phyloP scores from a whole-genome alignment of 805 yeast species.

The Schwanniomyces occidentalis region DNA sequence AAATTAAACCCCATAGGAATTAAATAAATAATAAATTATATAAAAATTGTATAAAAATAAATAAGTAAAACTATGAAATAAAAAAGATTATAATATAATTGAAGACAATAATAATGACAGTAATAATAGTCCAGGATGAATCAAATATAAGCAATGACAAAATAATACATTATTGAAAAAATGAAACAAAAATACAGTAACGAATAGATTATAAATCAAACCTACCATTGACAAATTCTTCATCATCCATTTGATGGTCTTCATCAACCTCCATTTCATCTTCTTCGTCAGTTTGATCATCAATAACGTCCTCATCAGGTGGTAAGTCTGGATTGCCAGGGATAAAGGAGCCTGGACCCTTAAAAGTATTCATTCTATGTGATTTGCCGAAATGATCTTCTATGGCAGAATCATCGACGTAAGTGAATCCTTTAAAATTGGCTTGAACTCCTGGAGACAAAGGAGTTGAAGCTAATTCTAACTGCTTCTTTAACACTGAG shows the following conservation, averaged over 20 bases:
- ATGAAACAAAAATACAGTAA: too few species aligned
- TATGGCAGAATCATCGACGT: constrained; percentile 89
- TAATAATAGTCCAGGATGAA: too few species aligned
- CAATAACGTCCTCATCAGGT: constrained; percentile 81
- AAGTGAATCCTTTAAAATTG: constrained; percentile 94
- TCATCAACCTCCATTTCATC: constrained; percentile 53
- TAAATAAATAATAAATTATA: too few species aligned
- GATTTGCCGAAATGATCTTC: constrained; percentile 71
- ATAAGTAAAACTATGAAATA: too few species aligned
- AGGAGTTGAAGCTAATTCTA: constrained; percentile 72
- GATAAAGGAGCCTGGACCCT: constrained; percentile 66
- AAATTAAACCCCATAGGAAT: too few species aligned
- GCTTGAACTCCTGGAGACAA: constrained; percentile 94
- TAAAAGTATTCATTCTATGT: constrained; percentile 39
- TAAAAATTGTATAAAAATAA: too few species aligned
- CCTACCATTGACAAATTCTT: constrained; percentile 83
- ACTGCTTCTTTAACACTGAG: constrained; percentile 69
- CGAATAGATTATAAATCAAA: constrained; percentile 74
- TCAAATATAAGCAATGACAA: too few species aligned
- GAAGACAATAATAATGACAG: too few species aligned
- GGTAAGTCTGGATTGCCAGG: constrained; percentile 80
- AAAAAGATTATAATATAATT: too few species aligned
- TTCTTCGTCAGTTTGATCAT: constrained; percentile 56
- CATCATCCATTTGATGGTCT: constrained; percentile 67
- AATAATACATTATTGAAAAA: too few species aligned